Conservation (phyloP, 139 green algal species). For the Medakamo hakoo region DNA sequence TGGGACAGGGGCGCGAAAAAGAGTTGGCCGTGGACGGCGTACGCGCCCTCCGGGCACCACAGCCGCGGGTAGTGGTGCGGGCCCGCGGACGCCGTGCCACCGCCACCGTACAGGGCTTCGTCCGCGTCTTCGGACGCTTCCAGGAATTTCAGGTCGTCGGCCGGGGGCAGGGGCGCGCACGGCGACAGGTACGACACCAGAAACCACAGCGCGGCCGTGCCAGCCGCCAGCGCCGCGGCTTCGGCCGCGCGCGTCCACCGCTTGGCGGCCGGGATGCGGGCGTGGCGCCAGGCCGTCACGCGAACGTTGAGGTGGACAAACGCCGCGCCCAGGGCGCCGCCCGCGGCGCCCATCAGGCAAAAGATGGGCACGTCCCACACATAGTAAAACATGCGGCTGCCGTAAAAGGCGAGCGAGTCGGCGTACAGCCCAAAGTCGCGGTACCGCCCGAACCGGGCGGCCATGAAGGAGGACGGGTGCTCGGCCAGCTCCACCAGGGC, state of each 20-base stretch:
- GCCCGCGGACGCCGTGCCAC: conserved; percentile 4
- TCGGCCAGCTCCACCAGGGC: conserved; percentile 16
- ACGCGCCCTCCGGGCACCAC: conserved; percentile 37
- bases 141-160: conserved; percentile 17
- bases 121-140: conserved; percentile 14
- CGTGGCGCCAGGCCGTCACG: conserved; percentile 13
- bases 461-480: conserved; percentile 14
- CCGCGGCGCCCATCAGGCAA: conserved; percentile 29
- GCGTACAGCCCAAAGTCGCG: conserved; percentile 30
- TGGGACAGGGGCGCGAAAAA: conserved; percentile 52
- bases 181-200: conserved; percentile 21
- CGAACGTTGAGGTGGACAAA: conserved; percentile 24
- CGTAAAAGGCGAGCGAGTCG: conserved; percentile 32
- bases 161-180: conserved; percentile 20
- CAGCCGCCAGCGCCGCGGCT: conserved; percentile 27
- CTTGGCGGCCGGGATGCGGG: conserved; percentile 15
- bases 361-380: conserved; percentile 51
- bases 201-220: conserved; percentile 37
- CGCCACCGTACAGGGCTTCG: conserved; percentile 14
- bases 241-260: conserved; percentile 21
- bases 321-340: conserved; percentile 24
- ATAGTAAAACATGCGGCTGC: conserved; percentile 29
- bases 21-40: conserved; percentile 33
- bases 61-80: conserved; percentile 31
- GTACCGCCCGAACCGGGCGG: conserved; percentile 14